Base-by-base conservation (phyloP, 768 basidiomycete species). In the Tricholoma hemisulphureum region DNA sequence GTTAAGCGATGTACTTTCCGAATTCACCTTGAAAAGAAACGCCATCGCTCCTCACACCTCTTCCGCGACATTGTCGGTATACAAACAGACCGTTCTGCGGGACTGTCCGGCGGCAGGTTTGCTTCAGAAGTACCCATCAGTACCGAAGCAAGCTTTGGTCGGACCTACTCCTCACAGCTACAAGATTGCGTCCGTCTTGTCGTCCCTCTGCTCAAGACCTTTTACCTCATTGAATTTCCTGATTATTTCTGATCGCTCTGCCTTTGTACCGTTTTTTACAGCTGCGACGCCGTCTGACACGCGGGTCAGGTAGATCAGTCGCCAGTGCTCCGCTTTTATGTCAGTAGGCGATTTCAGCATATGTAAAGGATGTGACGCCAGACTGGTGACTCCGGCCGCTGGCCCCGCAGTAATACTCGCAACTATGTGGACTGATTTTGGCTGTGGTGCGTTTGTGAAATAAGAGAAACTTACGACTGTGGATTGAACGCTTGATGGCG, bases 271-370 rank as follows among this genome's bases (percentile, higher is more conserved):
- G n/a, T 55, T 57, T 51, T 64, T 66, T 6, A 73, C 72, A 1
- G 70, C 77, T 55, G 73, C 71, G 6, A 69, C 48, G 4, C 80
- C 81, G 55, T 81, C 75, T 6, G 68, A 66, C 13, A 77, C 69
- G 24, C 78, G 71, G 11, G 73, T 76, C n/a, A 62, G 14, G 46
- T 49, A 49, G 46, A 49, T 49, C 46, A 49, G n/a, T 29, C n/a
- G 46, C 46, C 46, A 49, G 26, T 49, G 8, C 2, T 49, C 24
- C 28, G 46, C 32, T 34, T 34, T 34, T 34, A 13, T 34, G 32
- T 34, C 71, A 52, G 66, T 60, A 2, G 64, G 56, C n/a, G 70
- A 65, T 50, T 75, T 76, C 75, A 73, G 77, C 20, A 72, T 68
- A 10, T 67, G 59, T 26, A 73, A 55, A 6, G 73, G 71, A 55